Percentiles rank a stretch among this genome's conserved stretches.
Conservation (phyloP, 176 grass and related monocot species). For the Miscanthus lutarioriparius region DNA sequence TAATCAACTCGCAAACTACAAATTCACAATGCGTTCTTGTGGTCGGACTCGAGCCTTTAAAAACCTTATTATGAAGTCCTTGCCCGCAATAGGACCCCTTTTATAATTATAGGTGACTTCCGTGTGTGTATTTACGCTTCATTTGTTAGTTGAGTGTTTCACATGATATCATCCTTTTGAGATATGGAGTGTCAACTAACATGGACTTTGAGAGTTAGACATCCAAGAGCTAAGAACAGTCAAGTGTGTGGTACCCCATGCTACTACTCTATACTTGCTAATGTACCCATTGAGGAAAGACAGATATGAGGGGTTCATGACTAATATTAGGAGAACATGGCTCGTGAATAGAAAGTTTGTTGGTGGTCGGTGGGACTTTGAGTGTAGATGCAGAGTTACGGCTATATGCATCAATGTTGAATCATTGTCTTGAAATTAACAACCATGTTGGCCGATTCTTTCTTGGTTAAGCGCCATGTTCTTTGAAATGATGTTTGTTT, state of each 20-base stretch:
- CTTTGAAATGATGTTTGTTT: background rate
- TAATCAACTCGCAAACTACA: background rate
- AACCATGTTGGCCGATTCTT: too few relatives aligned
- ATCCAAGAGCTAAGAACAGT: slow-evolving; percentile 15
- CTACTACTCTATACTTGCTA: slow-evolving; percentile 17
- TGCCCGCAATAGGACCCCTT: background rate
- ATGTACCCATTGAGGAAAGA: slow-evolving; percentile 15
- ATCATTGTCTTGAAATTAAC: slow-evolving; percentile 39
- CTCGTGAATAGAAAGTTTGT: slow-evolving; percentile 29
- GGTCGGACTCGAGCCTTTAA: background rate
- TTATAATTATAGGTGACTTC: background rate
- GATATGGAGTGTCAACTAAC: slow-evolving; percentile 14
- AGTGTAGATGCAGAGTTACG: slow-evolving; percentile 36
- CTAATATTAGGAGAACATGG: slow-evolving; percentile 23
- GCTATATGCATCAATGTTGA: background rate
- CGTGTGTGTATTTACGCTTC: background rate
- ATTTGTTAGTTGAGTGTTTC: slow-evolving; percentile 23
- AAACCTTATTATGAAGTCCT: background rate
- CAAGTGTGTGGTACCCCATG: background rate
- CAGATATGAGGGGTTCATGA: slow-evolving; percentile 29
- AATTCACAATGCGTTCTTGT: background rate
- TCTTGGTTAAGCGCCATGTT: too few relatives aligned
- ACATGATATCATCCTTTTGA: slow-evolving; percentile 23
- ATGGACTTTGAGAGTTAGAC: background rate
- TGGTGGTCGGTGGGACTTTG: slow-evolving; percentile 34